phyloP scores from a whole-genome alignment of 805 yeast genomes.

The Kodamaea laetipori region DNA sequence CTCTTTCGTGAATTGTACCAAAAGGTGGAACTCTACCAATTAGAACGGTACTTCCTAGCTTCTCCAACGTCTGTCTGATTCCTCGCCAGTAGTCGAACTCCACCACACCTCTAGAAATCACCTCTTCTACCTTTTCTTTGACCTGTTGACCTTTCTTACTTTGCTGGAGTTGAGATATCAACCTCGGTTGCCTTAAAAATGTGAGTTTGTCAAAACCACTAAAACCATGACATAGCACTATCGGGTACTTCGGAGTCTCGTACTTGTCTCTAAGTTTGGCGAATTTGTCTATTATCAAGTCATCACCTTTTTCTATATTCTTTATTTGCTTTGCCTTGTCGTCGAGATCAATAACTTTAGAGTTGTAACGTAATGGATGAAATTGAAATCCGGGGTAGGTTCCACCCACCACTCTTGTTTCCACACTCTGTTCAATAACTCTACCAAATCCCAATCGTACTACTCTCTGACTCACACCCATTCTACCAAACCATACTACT shows the following conservation, averaged over 20 bases:
- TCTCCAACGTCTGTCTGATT: slow-evolving; percentile 58
- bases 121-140: slow-evolving; percentile 12
- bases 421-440: too few relatives aligned
- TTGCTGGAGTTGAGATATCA: slow-evolving; percentile 11
- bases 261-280: slow-evolving; percentile 42
- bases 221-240: slow-evolving; percentile 84
- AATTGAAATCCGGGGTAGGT: not conserved
- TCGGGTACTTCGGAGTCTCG: slow-evolving; percentile 65
- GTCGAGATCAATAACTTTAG: slow-evolving; percentile 5
- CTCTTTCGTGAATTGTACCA: slow-evolving; percentile 72
- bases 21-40: slow-evolving; percentile 83
- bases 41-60: slow-evolving; percentile 65
- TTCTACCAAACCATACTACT: too few relatives aligned
- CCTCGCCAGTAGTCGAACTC: slow-evolving; percentile 82
- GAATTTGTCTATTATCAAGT: slow-evolving; percentile 33
- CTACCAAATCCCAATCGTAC: too few relatives aligned
- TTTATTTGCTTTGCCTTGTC: slow-evolving; percentile 1
- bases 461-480: too few relatives aligned
- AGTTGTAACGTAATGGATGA: not conserved
- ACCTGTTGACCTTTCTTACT: slow-evolving; percentile 16
- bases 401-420: too few relatives aligned
- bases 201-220: slow-evolving; percentile 69
- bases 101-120: slow-evolving; percentile 3
- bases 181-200: slow-evolving; percentile 22
- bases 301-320: slow-evolving; percentile 17